Conservation (phyloP, 257 asterid genomes). For the Petunia axillaris region DNA sequence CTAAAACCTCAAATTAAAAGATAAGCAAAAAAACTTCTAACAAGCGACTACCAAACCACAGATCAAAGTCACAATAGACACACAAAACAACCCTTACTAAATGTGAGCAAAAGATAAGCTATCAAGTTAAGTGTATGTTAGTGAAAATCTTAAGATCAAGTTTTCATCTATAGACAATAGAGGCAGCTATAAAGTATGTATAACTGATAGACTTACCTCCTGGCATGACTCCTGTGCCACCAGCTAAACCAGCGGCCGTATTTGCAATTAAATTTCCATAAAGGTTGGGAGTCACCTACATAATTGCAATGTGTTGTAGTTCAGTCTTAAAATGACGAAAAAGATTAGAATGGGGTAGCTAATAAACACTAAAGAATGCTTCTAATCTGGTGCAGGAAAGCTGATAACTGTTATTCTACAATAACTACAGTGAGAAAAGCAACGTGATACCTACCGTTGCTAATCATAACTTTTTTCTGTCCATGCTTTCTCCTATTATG, state of each 20-base stretch:
- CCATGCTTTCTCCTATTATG: not conserved
- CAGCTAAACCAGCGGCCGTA: constrained; percentile 99
- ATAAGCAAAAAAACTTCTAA: too few relatives aligned
- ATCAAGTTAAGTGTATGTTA: not conserved
- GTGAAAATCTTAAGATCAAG: constrained; percentile 1
- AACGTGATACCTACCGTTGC: not conserved
- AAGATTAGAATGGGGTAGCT: not conserved
- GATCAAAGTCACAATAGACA: too few relatives aligned
- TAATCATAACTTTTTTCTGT: not conserved
- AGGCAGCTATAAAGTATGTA: not conserved
- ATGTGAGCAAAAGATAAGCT: not conserved
- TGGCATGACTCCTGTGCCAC: constrained; percentile 99
- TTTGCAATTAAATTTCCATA: constrained; percentile 91
- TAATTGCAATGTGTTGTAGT: constrained; percentile 14
- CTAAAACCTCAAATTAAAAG: too few relatives aligned
- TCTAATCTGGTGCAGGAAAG: not conserved
- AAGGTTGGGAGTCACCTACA: constrained; percentile 96
- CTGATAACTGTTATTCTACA: not conserved
- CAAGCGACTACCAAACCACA: too few relatives aligned
- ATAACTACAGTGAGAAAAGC: not conserved
- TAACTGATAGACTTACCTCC: constrained; percentile 54
- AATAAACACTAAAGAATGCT: constrained; percentile 3
- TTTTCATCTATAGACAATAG: not conserved
- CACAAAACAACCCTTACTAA: too few relatives aligned
- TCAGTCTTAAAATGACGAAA: not conserved